Conservation (phyloP, 1,284 basidiomycete genomes). For the Malassezia brasiliensis region DNA sequence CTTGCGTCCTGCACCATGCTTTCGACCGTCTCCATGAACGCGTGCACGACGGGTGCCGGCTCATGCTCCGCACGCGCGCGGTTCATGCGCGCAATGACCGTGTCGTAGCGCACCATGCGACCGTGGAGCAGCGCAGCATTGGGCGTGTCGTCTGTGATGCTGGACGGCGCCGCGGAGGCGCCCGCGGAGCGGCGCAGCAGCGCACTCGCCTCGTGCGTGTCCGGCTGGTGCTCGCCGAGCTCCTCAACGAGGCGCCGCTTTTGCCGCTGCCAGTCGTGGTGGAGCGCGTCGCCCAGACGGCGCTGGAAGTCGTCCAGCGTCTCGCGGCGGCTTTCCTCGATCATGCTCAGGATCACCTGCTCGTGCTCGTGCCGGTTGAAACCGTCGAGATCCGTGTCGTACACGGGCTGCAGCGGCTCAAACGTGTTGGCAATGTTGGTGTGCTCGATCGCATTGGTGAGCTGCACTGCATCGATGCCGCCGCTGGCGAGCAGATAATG, state of each 20-base stretch:
- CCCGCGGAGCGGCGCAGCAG: slow-evolving; percentile 7
- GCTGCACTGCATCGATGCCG: slow-evolving; percentile 71
- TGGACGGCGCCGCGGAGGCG: not conserved
- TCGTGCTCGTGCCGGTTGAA: slow-evolving; percentile 84
- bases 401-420: slow-evolving; percentile 73
- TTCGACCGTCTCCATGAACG: slow-evolving; percentile 32
- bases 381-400: slow-evolving; percentile 72
- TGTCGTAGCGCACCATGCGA: slow-evolving; percentile 41
- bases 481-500: slow-evolving; percentile 68
- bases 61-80: slow-evolving; percentile 33
- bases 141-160: slow-evolving; percentile 9
- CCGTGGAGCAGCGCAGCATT: slow-evolving; percentile 31
- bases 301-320: slow-evolving; percentile 77
- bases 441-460: slow-evolving; percentile 68
- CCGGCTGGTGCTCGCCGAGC: slow-evolving; percentile 54
- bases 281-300: slow-evolving; percentile 64
- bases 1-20: slow-evolving; percentile 21
- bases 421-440: slow-evolving; percentile 76
- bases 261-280: slow-evolving; percentile 76
- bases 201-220: slow-evolving; percentile 8
- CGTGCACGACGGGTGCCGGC: slow-evolving; percentile 28
- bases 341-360: slow-evolving; percentile 82
- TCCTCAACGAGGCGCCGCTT: slow-evolving; percentile 85
- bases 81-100: slow-evolving; percentile 37
- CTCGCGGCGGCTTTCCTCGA: slow-evolving; percentile 75